These are phyloP conservation scores for Pelargonium myrrhifolium DNA, from an alignment of 441 rosid genomes.

Conservation along the genomic window DNA sequence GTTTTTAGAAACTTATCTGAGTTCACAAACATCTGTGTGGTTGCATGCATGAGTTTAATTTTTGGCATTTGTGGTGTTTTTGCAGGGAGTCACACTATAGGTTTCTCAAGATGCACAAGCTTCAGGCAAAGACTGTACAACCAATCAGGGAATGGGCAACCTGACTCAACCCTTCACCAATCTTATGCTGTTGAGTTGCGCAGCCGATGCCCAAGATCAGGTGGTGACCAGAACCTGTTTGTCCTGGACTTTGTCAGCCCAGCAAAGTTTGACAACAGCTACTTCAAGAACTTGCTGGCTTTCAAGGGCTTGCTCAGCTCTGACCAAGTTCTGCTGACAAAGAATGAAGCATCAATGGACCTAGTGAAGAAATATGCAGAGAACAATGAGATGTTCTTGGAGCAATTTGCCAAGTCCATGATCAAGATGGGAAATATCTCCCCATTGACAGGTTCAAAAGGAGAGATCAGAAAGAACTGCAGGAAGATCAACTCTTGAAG, in stretches of 20 bases:
- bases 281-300: conserved; percentile 1
- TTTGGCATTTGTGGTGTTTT: background rate
- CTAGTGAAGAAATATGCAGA: background rate
- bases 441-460: conserved; percentile 13
- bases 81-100: conserved; percentile 1
- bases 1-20: background rate
- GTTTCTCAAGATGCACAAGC: background rate
- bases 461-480: conserved; percentile 17
- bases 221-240: conserved; percentile 4
- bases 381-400: background rate
- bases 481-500: conserved; percentile 13
- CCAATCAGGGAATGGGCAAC: background rate
- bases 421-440: conserved; percentile 17
- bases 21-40: too few relatives aligned
- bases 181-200: background rate
- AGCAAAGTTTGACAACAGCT: background rate
- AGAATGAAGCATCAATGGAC: background rate
- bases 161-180: background rate
- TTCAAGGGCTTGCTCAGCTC: conserved; percentile 5
- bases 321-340: conserved; percentile 5
- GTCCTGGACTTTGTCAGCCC: background rate
- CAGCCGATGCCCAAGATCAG: background rate
- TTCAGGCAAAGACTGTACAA: conserved; percentile 4
- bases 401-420: conserved; percentile 4
- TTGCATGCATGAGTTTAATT: too few relatives aligned